phyloP scores from a whole-genome alignment of 2,329 filamentous ascomycete genomes.

The Hymenoscyphus salicellus region DNA sequence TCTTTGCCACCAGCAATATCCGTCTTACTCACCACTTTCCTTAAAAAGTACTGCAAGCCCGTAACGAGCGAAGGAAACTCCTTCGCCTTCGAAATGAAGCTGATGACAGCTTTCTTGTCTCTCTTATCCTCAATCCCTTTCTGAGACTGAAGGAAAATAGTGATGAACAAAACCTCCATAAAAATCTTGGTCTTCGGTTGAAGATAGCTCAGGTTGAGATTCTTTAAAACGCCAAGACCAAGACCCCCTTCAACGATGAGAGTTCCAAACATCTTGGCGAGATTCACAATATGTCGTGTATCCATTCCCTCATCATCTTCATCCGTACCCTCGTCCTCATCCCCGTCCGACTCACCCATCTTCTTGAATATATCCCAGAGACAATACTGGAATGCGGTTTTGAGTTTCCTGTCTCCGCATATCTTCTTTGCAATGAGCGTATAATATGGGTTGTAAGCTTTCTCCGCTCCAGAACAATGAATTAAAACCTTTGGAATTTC shows the following conservation, averaged over 20 bases:
- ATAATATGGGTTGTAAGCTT: constrained; percentile 89
- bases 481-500: constrained; percentile 86
- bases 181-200: constrained; percentile 75
- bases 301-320: constrained; percentile 47
- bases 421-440: constrained; percentile 77
- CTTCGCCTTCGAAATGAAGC: constrained; percentile 63
- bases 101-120: constrained; percentile 58
- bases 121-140: constrained; percentile 45
- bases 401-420: constrained; percentile 70
- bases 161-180: constrained; percentile 76
- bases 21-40: constrained; percentile 69
- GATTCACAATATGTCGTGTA: constrained; percentile 61
- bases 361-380: constrained; percentile 82
- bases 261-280: constrained; percentile 63
- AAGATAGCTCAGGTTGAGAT: constrained; percentile 74
- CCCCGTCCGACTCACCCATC: constrained; percentile 70
- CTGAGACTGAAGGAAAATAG: constrained; percentile 66
- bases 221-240: constrained; percentile 59
- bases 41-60: constrained; percentile 76
- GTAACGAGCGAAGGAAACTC: constrained; percentile 66
- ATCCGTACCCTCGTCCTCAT: constrained; percentile 61
- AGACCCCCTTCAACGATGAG: constrained; percentile 60
- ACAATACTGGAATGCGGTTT: constrained; percentile 82
- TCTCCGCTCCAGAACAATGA: constrained; percentile 80
- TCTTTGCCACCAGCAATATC: constrained; percentile 49